Evolutionary conservation across 305 asterid species (phyloP).

Genomic region (Solanum hybrid): DNA sequence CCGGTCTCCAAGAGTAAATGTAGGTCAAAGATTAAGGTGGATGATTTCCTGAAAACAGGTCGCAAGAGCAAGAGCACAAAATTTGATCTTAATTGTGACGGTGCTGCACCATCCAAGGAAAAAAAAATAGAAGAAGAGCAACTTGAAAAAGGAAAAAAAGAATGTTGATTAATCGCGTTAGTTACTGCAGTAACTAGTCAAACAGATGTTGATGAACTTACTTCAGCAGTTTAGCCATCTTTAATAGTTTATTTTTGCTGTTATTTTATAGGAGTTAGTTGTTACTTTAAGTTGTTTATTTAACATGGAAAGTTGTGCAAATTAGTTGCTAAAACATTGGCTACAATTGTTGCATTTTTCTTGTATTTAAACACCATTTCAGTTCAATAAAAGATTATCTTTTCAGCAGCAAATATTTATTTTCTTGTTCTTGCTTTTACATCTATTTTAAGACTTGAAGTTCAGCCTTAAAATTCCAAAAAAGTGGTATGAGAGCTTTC

Average conservation of each 20-base stretch:
- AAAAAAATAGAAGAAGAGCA: too few species aligned
- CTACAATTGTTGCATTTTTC: neutral
- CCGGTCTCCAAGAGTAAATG: neutral
- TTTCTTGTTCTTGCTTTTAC: too few species aligned
- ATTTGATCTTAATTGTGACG: neutral
- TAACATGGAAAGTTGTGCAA: neutral
- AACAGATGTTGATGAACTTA: neutral
- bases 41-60: neutral
- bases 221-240: neutral
- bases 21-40: neutral
- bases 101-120: neutral
- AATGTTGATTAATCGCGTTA: neutral
- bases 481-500: neutral
- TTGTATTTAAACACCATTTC: neutral
- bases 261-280: neutral
- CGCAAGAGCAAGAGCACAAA: neutral
- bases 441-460: neutral
- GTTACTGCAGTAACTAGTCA: neutral
- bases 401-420: too few species aligned
- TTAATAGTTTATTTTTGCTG: neutral
- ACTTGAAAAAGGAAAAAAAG: neutral
- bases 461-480: neutral
- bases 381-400: neutral
- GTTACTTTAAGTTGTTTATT: neutral
- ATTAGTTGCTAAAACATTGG: neutral